phyloP scores from a whole-genome alignment of 176 grass and related monocot species.

The Coix lacrymajobi region DNA sequence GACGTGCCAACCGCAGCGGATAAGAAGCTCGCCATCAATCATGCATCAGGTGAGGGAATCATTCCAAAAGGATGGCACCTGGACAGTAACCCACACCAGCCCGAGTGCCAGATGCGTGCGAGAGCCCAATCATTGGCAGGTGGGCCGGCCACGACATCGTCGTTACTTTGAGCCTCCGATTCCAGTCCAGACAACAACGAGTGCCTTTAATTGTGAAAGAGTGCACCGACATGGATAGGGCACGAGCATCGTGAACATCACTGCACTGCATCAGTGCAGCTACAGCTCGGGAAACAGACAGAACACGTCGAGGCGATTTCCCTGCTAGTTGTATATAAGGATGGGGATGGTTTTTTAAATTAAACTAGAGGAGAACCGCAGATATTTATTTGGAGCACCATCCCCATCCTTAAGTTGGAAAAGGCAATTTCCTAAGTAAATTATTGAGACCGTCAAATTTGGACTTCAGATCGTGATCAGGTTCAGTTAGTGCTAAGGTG shows the following conservation, averaged over 20 bases:
- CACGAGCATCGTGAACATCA: neutral
- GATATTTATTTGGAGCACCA: no score
- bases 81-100: neutral
- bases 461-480: no score
- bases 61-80: conserved; percentile 24
- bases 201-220: neutral
- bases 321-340: no score
- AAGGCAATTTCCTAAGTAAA: no score
- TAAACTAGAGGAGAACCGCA: no score
- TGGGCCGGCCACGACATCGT: neutral
- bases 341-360: no score
- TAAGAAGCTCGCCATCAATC: neutral
- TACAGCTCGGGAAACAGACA: no score
- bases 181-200: neutral
- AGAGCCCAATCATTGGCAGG: neutral
- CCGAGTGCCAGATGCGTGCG: neutral
- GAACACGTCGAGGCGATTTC: no score
- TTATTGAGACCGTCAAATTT: no score
- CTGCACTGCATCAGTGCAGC: neutral
- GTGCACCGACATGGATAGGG: neutral
- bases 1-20: conserved; percentile 7
- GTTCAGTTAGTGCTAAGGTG: no score
- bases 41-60: neutral
- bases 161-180: no score
- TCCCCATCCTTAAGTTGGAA: no score